phyloP scores from a whole-genome alignment of 2,329 filamentous ascomycete genomes.

The Phyllosticta citribraziliensis region DNA sequence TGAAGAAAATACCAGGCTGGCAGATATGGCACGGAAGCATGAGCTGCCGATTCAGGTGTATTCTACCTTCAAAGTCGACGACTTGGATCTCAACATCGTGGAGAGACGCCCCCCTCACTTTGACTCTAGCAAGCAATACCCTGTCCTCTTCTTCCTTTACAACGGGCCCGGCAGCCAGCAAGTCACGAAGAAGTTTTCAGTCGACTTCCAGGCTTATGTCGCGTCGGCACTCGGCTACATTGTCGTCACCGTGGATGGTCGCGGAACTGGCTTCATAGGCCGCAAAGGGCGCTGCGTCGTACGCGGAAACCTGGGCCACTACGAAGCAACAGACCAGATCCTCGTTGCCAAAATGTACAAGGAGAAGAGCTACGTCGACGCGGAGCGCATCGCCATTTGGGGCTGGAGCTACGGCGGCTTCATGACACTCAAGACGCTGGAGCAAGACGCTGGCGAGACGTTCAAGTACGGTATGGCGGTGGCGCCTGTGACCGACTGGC shows the following conservation, averaged over 20 bases:
- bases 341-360: slow-evolving; percentile 79
- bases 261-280: slow-evolving; percentile 85
- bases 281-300: slow-evolving; percentile 73
- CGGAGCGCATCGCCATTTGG: slow-evolving; percentile 81
- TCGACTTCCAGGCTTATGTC: slow-evolving; percentile 87
- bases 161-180: slow-evolving; percentile 88
- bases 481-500: slow-evolving; percentile 96
- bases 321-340: slow-evolving; percentile 86
- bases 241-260: slow-evolving; percentile 87
- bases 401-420: slow-evolving; percentile 98
- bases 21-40: slow-evolving; percentile 59
- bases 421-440: slow-evolving; percentile 87
- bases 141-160: slow-evolving; percentile 91
- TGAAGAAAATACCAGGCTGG: slow-evolving; percentile 67
- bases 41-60: slow-evolving; percentile 78
- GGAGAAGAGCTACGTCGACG: slow-evolving; percentile 71
- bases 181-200: slow-evolving; percentile 67
- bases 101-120: slow-evolving; percentile 90
- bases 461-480: slow-evolving; percentile 98
- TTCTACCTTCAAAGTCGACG: slow-evolving; percentile 75
- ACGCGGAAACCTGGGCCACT: slow-evolving; percentile 72
- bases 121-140: slow-evolving; percentile 72
- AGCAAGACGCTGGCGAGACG: slow-evolving; percentile 77
- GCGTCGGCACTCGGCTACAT: slow-evolving; percentile 82
- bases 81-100: slow-evolving; percentile 60